A percentile compares a stretch with the other conserved stretches of the same genome.
Evolutionary conservation across 2,329 filamentous ascomycete species (phyloP).

Genomic region (Penicillium glabrum): DNA sequence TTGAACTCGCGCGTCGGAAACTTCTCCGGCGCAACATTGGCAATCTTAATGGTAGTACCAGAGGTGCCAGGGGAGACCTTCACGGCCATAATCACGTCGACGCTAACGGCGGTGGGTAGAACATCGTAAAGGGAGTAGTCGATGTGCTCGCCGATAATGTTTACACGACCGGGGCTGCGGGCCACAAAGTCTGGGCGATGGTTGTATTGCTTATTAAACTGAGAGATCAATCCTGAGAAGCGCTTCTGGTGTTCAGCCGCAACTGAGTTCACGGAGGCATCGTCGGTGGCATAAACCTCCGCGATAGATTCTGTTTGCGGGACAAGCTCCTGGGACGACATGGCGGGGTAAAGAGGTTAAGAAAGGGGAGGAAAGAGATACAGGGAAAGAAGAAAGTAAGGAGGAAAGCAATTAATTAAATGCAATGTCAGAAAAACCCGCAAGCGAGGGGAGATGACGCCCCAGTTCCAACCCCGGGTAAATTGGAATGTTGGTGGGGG

Average conservation of each 20-base stretch:
- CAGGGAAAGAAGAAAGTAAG: background rate
- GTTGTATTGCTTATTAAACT: slow-evolving; percentile 71
- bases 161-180: slow-evolving; percentile 89
- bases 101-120: slow-evolving; percentile 90
- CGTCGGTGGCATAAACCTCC: slow-evolving; percentile 80
- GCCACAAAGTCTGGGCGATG: slow-evolving; percentile 75
- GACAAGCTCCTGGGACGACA: slow-evolving; percentile 54
- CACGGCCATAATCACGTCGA: slow-evolving; percentile 87
- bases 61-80: slow-evolving; percentile 47
- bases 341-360: slow-evolving; percentile 27
- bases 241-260: slow-evolving; percentile 66
- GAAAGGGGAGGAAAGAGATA: slow-evolving; percentile 1
- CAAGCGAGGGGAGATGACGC: slow-evolving; percentile 5
- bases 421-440: background rate
- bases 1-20: slow-evolving; percentile 76
- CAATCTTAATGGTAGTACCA: slow-evolving; percentile 69
- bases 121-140: slow-evolving; percentile 98
- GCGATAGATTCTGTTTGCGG: slow-evolving; percentile 72
- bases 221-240: slow-evolving; percentile 71
- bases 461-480: slow-evolving; percentile 15
- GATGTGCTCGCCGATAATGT: slow-evolving; percentile 99
- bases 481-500: slow-evolving; percentile 13
- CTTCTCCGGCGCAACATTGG: slow-evolving; percentile 73
- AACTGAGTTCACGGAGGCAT: slow-evolving; percentile 71
- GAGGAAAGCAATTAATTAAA: background rate